Conservation (phyloP, 1,284 basidiomycete species). For the Ustilago nuda region DNA sequence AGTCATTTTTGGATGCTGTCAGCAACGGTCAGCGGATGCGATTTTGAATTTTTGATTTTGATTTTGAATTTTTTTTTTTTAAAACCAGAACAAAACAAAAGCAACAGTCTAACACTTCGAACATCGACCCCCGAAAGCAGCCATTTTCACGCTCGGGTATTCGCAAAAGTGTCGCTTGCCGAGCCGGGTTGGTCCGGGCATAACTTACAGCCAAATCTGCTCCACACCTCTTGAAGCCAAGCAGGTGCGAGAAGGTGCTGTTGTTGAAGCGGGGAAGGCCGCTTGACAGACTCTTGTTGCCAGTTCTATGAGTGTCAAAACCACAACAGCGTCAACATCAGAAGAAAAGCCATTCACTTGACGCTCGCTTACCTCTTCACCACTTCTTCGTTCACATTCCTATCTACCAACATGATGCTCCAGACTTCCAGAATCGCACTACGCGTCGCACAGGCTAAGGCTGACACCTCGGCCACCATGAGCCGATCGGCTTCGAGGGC, state of each 20-base stretch:
- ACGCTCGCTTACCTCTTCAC: neutral
- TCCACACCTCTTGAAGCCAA: constrained; percentile 3
- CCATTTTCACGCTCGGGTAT: constrained; percentile 39
- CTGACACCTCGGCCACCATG: constrained; percentile 21
- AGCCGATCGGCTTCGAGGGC: constrained; percentile 35
- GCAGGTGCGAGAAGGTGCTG: too few relatives aligned
- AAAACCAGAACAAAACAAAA: neutral
- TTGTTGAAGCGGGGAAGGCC: neutral
- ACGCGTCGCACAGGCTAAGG: constrained; percentile 19
- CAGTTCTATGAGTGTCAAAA: neutral
- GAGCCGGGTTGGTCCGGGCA: constrained; percentile 45
- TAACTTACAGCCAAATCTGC: neutral
- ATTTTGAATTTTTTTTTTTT: too few relatives aligned
- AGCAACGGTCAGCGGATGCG: constrained; percentile 26
- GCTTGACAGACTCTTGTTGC: neutral
- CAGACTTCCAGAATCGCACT: constrained; percentile 29
- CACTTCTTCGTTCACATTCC: neutral
- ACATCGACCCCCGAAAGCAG: neutral
- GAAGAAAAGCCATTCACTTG: constrained; percentile 14
- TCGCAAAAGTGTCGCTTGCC: constrained; percentile 6
- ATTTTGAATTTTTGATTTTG: neutral
- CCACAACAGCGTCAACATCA: constrained; percentile 8
- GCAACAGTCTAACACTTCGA: neutral
- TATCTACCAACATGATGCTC: constrained; percentile 33
- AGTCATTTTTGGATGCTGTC: constrained; percentile 17